Evolutionary conservation across 2,329 filamentous ascomycete genomes (phyloP).

Genomic region (Endoconidiophora laricicola): DNA sequence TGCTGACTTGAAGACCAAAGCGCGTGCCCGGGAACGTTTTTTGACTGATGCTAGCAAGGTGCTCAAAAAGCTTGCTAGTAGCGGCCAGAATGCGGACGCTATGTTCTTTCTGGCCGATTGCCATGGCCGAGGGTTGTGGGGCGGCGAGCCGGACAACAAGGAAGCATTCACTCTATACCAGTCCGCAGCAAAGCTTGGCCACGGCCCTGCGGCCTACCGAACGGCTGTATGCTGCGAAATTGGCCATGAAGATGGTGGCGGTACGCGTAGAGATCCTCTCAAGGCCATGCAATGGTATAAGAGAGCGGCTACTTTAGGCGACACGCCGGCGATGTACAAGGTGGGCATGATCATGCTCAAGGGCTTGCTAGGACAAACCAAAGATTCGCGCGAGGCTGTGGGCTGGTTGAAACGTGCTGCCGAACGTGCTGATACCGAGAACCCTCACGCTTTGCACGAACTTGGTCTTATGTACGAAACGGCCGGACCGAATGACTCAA

Average conservation of each 20-base stretch:
- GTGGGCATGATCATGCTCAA: slow-evolving; percentile 92
- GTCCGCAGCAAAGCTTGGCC: slow-evolving; percentile 76
- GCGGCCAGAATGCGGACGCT: slow-evolving; percentile 58
- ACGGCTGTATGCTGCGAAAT: slow-evolving; percentile 97
- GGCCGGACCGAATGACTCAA: slow-evolving; percentile 48
- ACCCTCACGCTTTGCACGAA: slow-evolving; percentile 90
- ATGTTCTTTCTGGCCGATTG: slow-evolving; percentile 92
- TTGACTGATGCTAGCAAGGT: slow-evolving; percentile 76
- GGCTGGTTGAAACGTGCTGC: slow-evolving; percentile 88
- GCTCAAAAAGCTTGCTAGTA: slow-evolving; percentile 63
- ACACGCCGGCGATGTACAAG: slow-evolving; percentile 94
- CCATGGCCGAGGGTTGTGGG: slow-evolving; percentile 65
- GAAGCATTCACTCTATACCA: slow-evolving; percentile 91
- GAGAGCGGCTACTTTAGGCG: slow-evolving; percentile 74
- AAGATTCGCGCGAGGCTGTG: slow-evolving; percentile 70
- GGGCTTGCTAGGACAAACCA: slow-evolving; percentile 73
- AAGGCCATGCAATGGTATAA: slow-evolving; percentile 99
- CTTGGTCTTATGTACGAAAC: slow-evolving; percentile 52
- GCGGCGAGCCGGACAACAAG: slow-evolving; percentile 66
- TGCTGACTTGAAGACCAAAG: slow-evolving; percentile 53
- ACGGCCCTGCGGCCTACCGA: slow-evolving; percentile 75
- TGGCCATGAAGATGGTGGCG: slow-evolving; percentile 83
- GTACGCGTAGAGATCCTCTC: slow-evolving; percentile 73
- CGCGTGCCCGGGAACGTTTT: slow-evolving; percentile 68
- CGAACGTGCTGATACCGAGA: slow-evolving; percentile 72